phyloP scores from a whole-genome alignment of 2,329 filamentous ascomycete species.

The Aspergillus pseudoviridinutans region DNA sequence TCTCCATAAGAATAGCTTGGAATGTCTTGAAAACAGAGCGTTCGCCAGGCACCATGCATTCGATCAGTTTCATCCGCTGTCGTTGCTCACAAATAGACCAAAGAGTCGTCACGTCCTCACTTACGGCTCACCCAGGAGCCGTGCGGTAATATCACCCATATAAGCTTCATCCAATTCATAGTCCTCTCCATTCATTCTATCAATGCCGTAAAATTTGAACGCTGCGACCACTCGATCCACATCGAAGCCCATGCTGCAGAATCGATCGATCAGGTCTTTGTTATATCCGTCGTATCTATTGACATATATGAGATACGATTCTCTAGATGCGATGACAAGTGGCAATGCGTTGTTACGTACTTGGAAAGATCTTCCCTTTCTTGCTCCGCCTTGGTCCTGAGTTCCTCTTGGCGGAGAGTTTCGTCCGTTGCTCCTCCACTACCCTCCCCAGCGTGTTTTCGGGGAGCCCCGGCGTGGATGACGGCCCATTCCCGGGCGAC shows the following conservation, averaged over 20 bases:
- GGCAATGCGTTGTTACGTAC: constrained; percentile 32
- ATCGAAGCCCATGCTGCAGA: constrained; percentile 87
- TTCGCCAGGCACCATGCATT: constrained; percentile 32
- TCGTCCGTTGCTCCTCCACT: constrained; percentile 52
- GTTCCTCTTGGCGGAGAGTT: constrained; percentile 52
- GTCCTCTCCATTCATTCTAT: constrained; percentile 70
- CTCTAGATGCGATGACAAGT: not conserved
- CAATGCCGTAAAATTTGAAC: constrained; percentile 77
- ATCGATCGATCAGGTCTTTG: constrained; percentile 74
- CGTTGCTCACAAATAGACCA: not conserved
- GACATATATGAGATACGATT: constrained; percentile 25
- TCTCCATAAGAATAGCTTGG: constrained; percentile 1
- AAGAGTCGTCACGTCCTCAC: constrained; percentile 7
- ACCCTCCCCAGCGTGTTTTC: constrained; percentile 50
- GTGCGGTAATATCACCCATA: constrained; percentile 83
- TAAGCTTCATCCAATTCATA: constrained; percentile 87
- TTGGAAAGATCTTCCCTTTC: constrained; percentile 53
- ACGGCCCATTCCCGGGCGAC: constrained; percentile 90
- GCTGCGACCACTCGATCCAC: constrained; percentile 81
- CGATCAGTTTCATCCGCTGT: constrained; percentile 13
- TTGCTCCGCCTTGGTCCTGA: constrained; percentile 53
- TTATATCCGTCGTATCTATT: constrained; percentile 82
- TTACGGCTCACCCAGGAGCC: constrained; percentile 73
- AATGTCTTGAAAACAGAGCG: constrained; percentile 6
- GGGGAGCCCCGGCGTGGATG: constrained; percentile 72